phyloP scores from a whole-genome alignment of 805 yeast genomes.

The Metschnikowia baotianmanensis region DNA sequence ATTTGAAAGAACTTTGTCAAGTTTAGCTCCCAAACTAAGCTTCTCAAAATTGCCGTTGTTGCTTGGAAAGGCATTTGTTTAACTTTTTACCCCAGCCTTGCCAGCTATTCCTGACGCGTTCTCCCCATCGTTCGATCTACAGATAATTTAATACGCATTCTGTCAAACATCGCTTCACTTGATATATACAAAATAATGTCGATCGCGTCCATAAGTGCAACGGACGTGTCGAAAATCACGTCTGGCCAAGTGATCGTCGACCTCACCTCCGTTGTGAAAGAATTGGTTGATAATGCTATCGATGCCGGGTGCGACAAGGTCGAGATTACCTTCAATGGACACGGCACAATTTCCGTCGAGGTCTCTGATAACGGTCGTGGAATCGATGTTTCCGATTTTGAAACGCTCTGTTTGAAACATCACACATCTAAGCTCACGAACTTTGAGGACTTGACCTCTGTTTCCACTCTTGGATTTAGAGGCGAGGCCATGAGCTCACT shows the following conservation, averaged over 20 bases:
- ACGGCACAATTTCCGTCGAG: slow-evolving; percentile 72
- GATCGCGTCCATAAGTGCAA: slow-evolving; percentile 27
- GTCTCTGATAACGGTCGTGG: slow-evolving; percentile 70
- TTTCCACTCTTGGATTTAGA: slow-evolving; percentile 67
- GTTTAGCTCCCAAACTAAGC: too few species aligned
- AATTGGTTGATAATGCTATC: slow-evolving; percentile 79
- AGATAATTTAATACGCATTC: not conserved
- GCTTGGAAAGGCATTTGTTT: too few species aligned
- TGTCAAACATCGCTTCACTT: too few species aligned
- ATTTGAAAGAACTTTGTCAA: too few species aligned
- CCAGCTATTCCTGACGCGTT: too few species aligned
- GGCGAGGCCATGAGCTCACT: slow-evolving; percentile 80
- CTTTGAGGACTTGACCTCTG: slow-evolving; percentile 52
- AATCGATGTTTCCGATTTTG: slow-evolving; percentile 51
- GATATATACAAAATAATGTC: slow-evolving; percentile 11
- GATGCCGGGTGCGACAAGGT: slow-evolving; percentile 74
- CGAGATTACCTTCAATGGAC: slow-evolving; percentile 64
- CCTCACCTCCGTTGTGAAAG: slow-evolving; percentile 74
- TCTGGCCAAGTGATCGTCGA: slow-evolving; percentile 93
- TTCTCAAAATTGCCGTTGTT: too few species aligned
- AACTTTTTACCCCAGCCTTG: too few species aligned
- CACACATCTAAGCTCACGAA: slow-evolving; percentile 61
- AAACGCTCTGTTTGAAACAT: slow-evolving; percentile 55
- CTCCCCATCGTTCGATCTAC: too few species aligned
- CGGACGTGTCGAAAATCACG: slow-evolving; percentile 72